Evolutionary conservation across 1,284 basidiomycete species (phyloP), one percentile per base, ranked within the genome.

Genomic region (Pterula multifida): DNA sequence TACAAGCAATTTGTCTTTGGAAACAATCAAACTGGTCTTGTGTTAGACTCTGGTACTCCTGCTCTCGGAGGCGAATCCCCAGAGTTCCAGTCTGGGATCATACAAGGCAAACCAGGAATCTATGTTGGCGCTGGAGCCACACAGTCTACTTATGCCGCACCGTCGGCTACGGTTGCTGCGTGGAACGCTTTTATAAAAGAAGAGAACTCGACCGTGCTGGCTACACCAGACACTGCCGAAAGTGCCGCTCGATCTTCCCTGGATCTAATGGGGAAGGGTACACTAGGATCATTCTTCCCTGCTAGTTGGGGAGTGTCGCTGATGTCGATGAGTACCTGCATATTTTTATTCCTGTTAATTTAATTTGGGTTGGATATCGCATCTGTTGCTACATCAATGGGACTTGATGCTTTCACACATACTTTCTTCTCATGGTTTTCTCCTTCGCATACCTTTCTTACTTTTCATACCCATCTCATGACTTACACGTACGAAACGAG

Each of bases 1-100:
- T 57, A 69, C n/a, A 70, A 73, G 13, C 77, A 82, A 53, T 82
- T 82, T 52, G 63, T 82, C 26, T 64, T 82, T 36, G 80, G 80
- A 1, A 60, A 60, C 48, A 77, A 79, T 56, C 55, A 62, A 26
- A 73, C 73, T 2, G 79, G 79, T 0, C 65, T 73, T 3, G 74
- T 80, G 19, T 6, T 19, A n/a, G 26, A 47, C 12, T 61, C 60
- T 6, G 55, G 59, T 9, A 55, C 59, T 3, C 48, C 55, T 19
- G 54, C 56, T 4, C 59, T 79, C 2, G 80, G 81, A 3, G 81
- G 80, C 12, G 73, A 76, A 57, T 61, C 69, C 52, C 49, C 70
- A 1, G 62, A 65, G 2, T 57, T 78, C 0, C 66, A 65, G 12
- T 63, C 60, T 36, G 67, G 72, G 51, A 60, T 74, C 49, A 55